These are phyloP conservation scores for Actinomortierella wolfii DNA, from an alignment of 371 early-diverging fungal genomes.

Conservation along the genomic window DNA sequence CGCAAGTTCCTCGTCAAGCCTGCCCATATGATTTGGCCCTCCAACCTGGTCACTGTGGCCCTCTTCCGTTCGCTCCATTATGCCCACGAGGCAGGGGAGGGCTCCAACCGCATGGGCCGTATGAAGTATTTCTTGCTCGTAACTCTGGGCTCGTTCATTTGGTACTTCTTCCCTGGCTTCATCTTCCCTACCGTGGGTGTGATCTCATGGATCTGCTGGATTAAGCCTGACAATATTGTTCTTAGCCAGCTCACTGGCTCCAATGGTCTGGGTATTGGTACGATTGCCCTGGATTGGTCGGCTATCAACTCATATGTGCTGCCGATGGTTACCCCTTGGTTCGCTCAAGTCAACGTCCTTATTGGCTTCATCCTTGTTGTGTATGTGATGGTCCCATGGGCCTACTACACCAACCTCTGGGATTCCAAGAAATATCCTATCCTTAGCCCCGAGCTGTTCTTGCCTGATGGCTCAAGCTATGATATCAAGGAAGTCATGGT, in stretches of 20 bases:
- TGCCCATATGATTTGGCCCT: conserved; percentile 86
- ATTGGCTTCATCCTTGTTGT: conserved; percentile 33
- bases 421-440: conserved; percentile 37
- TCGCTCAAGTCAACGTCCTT: conserved; percentile 42
- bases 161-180: conserved; percentile 59
- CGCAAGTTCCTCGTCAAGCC: conserved; percentile 83
- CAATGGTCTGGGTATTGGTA: conserved; percentile 24
- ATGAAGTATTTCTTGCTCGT: conserved; percentile 67
- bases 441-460: conserved; percentile 18
- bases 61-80: conserved; percentile 64
- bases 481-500: conserved; percentile 12
- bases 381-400: conserved; percentile 37
- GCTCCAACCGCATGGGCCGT: conserved; percentile 52
- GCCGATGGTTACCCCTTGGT: conserved; percentile 41
- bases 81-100: conserved; percentile 24
- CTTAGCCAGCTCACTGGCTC: conserved; percentile 55
- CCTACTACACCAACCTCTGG: conserved; percentile 40
- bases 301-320: conserved; percentile 32
- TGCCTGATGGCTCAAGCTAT: conserved; percentile 11
- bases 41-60: conserved; percentile 61
- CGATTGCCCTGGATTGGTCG: conserved; percentile 37
- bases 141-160: conserved; percentile 49
- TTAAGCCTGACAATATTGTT: conserved; percentile 61
- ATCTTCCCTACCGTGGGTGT: conserved; percentile 54
- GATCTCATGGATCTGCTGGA: conserved; percentile 63